Percentiles rank a stretch among this genome's conserved stretches.
Conservation (phyloP, 2,329 filamentous ascomycete species). For the Cladorrhinum sp. region DNA sequence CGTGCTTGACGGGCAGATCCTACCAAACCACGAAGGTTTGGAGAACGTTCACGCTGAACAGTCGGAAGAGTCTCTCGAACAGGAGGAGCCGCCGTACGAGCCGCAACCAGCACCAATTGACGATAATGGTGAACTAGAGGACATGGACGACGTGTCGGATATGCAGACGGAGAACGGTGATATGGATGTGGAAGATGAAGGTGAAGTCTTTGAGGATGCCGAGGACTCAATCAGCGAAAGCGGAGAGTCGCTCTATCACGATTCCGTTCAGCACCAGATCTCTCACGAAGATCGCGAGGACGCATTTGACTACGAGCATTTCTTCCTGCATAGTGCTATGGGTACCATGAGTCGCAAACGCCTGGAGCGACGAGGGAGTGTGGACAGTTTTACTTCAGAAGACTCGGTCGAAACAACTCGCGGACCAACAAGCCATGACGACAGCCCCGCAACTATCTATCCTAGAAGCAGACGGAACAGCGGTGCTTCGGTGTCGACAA, state of each 20-base stretch:
- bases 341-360: slow-evolving; percentile 64
- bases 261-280: slow-evolving; percentile 55
- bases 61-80: slow-evolving; percentile 29
- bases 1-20: background rate
- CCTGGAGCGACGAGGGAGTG: slow-evolving; percentile 45
- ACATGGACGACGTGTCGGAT: slow-evolving; percentile 40
- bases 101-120: slow-evolving; percentile 14
- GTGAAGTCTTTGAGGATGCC: slow-evolving; percentile 34
- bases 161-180: slow-evolving; percentile 41
- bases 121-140: slow-evolving; percentile 27
- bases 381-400: slow-evolving; percentile 55
- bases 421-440: slow-evolving; percentile 39
- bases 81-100: slow-evolving; percentile 23
- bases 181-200: slow-evolving; percentile 25
- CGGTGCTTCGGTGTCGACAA: slow-evolving; percentile 48
- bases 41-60: slow-evolving; percentile 31
- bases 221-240: slow-evolving; percentile 58
- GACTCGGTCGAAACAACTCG: slow-evolving; percentile 61
- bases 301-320: slow-evolving; percentile 94
- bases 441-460: slow-evolving; percentile 13
- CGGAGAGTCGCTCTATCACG: slow-evolving; percentile 62
- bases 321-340: slow-evolving; percentile 90
- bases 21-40: slow-evolving; percentile 11
- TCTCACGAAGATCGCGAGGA: slow-evolving; percentile 93
- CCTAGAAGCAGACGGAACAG: slow-evolving; percentile 42